Percentiles rank a stretch among this genome's conserved stretches.
Conservation (phyloP, 2,329 filamentous ascomycete genomes). For the Coleophoma eucalyptorum region DNA sequence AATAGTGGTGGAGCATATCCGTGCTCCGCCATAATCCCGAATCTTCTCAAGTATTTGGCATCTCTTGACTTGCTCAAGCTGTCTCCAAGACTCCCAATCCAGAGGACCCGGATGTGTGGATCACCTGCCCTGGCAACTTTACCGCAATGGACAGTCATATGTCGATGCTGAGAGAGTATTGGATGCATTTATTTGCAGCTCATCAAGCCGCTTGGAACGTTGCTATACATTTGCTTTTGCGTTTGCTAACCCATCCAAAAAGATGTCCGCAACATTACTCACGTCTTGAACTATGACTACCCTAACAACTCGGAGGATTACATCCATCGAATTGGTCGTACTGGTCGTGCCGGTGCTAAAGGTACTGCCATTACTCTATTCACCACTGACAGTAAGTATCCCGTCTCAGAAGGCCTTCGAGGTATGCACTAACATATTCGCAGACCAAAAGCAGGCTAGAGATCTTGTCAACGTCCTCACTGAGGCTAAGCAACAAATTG, state of each 20-base stretch:
- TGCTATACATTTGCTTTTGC: slow-evolving; percentile 55
- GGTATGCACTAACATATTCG: slow-evolving; percentile 16
- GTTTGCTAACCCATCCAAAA: slow-evolving; percentile 79
- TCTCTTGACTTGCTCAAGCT: slow-evolving; percentile 78
- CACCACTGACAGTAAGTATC: slow-evolving; percentile 92
- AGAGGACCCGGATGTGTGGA: slow-evolving; percentile 56
- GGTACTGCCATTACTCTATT: slow-evolving; percentile 98
- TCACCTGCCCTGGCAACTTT: slow-evolving; percentile 45
- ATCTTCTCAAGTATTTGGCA: slow-evolving; percentile 65
- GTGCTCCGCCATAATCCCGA: slow-evolving; percentile 74
- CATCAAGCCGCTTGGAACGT: slow-evolving; percentile 49
- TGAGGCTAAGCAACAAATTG: slow-evolving; percentile 97
- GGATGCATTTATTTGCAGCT: slow-evolving; percentile 30
- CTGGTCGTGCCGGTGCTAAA: slow-evolving; percentile 88
- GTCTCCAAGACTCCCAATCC: slow-evolving; percentile 63
- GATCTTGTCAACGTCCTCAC: slow-evolving; percentile 89
- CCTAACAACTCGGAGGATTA: slow-evolving; percentile 99
- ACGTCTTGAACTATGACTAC: slow-evolving; percentile 99
- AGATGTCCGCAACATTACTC: slow-evolving; percentile 99
- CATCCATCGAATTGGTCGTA: slow-evolving; percentile 94
- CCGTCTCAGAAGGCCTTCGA: slow-evolving; percentile 5
- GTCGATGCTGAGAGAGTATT: slow-evolving; percentile 34
- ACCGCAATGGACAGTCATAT: slow-evolving; percentile 34
- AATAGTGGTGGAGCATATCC: slow-evolving; percentile 66
- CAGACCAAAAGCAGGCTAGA: slow-evolving; percentile 91